Percentiles rank a stretch among this genome's conserved stretches.
Conservation (phyloP, 2,329 filamentous ascomycete genomes). For the Aureobasidium sp. region DNA sequence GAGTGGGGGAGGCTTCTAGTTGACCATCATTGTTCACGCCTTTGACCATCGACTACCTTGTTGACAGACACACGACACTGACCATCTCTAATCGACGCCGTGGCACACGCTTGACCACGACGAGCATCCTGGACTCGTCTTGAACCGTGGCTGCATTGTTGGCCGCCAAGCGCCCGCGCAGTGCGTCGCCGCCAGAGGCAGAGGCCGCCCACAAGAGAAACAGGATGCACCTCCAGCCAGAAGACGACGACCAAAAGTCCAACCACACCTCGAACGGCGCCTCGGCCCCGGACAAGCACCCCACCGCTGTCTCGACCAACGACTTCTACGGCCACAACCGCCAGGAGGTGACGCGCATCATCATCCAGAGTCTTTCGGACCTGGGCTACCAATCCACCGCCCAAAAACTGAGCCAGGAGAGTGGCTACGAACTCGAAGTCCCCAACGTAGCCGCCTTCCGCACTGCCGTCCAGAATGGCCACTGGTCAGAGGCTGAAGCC, state of each 20-base stretch:
- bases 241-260: neutral
- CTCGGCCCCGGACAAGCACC: neutral
- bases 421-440: constrained; percentile 80
- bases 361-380: constrained; percentile 85
- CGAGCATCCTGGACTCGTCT: neutral
- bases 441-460: constrained; percentile 80
- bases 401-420: constrained; percentile 65
- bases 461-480: constrained; percentile 66
- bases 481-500: constrained; percentile 78
- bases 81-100: neutral
- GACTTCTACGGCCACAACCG: constrained; percentile 76
- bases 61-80: neutral
- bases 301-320: constrained; percentile 14
- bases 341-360: constrained; percentile 84
- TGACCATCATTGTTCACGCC: neutral
- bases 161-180: constrained; percentile 11
- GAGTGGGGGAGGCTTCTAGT: neutral
- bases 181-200: constrained; percentile 11
- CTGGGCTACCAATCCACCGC: constrained; percentile 79
- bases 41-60: too few relatives aligned
- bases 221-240: constrained; percentile 8
- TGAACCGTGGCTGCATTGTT: constrained; percentile 4
- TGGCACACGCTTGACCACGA: neutral
- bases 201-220: neutral
- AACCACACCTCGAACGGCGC: neutral